Evolutionary conservation across 1,284 basidiomycete species (phyloP), one percentile per base, ranked within the genome.

Genomic region (Tylopilus sp.): DNA sequence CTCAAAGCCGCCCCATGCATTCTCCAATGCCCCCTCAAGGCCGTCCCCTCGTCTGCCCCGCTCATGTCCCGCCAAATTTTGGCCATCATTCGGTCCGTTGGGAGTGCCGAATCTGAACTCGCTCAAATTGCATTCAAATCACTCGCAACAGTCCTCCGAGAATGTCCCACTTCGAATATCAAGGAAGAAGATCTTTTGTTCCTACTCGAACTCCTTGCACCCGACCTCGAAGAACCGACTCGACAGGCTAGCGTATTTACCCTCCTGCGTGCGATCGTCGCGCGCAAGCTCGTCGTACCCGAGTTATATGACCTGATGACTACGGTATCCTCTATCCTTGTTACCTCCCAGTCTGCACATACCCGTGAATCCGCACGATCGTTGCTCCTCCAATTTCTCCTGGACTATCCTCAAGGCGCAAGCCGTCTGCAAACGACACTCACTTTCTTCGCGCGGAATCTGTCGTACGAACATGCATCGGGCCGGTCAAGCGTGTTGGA

Each of bases 301-400:
- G 98, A 99, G 80, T 93, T 99, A 60, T 99, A 99, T 84, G 97
- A 99, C 78, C 83, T 98, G 52, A 99, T 99, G 97, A 95, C 36
- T 96, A 92, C 92, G 69, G 91, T 99, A n/a, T 91, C 95, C 3
- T 92, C 96, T 74, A 91, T 98, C 74, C 92, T 98, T 86, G 95
- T 99, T 52, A 98, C 96, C 13, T 96, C 89, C 71, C 97, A 99
- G 79, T 95, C 95, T 16, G 80, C 90, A 0, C 93, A 95, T 70
- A 96, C 98, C 12, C 96, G 97, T 74, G 97, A 98, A 75, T 88
- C 95, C 1, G 97, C 95, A 72, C 92, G 98, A 29, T 90, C 93
- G 51, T 89, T 96, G 38, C 87, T 97, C 51, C 88, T 99, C 53
- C 95, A 98, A 75, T 99, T 99, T 86, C 83, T 99, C 64, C 89